phyloP scores from a whole-genome alignment of 345 rosid genomes.

The Stellera chamaejasme region DNA sequence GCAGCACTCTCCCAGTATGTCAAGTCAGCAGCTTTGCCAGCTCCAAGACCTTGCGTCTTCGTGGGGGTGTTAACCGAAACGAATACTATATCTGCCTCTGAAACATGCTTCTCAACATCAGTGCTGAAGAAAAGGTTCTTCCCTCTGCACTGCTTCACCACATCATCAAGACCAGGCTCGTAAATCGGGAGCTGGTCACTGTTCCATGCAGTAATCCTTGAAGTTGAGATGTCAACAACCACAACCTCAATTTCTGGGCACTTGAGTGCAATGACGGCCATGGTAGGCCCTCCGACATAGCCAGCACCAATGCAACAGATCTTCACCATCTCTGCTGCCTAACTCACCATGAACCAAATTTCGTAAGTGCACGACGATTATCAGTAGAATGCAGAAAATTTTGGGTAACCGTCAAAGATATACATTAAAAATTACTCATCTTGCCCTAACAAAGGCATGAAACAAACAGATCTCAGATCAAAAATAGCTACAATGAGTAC shows the following conservation, averaged over 20 bases:
- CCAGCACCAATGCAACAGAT: conserved; percentile 78
- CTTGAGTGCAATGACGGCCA: conserved; percentile 68
- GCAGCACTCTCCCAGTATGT: conserved; percentile 88
- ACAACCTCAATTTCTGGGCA: conserved; percentile 53
- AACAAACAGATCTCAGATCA: no score
- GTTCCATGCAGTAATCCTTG: conserved; percentile 64
- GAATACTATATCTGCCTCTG: conserved; percentile 57
- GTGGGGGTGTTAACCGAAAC: conserved; percentile 77
- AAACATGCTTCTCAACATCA: conserved; percentile 60
- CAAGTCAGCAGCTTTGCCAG: conserved; percentile 73
- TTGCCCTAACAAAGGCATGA: no score
- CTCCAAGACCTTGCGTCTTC: conserved; percentile 67
- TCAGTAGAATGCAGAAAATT: neutral
- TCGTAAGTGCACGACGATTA: neutral
- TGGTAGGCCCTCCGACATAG: conserved; percentile 70
- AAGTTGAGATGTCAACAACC: conserved; percentile 52
- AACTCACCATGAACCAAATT: neutral
- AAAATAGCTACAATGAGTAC: no score
- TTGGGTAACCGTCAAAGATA: no score
- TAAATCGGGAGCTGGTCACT: conserved; percentile 60
- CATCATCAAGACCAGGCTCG: conserved; percentile 62
- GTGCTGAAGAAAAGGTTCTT: conserved; percentile 56
- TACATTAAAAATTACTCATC: no score
- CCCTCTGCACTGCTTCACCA: conserved; percentile 57
- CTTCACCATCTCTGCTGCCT: conserved; percentile 47